These are phyloP conservation scores for Bertia moriformis DNA, from an alignment of 2,329 filamentous ascomycete species.

Conservation along the genomic window DNA sequence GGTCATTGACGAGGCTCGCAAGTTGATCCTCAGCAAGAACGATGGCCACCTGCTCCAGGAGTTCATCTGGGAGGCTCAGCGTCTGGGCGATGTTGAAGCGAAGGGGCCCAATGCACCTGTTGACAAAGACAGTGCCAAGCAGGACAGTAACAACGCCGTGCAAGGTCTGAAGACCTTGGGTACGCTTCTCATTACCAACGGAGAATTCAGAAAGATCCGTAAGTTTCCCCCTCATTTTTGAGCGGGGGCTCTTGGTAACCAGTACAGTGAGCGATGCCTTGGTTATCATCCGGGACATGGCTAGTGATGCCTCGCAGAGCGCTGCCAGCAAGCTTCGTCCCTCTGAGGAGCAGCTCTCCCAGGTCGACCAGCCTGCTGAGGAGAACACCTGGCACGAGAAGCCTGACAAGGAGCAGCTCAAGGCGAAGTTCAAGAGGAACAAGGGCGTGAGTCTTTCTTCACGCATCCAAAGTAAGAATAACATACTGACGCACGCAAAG, in stretches of 20 bases:
- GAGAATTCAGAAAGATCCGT: slow-evolving; percentile 84
- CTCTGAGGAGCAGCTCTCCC: slow-evolving; percentile 57
- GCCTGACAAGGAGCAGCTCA: slow-evolving; percentile 58
- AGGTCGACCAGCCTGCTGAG: slow-evolving; percentile 71
- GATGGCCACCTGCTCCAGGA: slow-evolving; percentile 87
- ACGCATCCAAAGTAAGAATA: slow-evolving; percentile 12
- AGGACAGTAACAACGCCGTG: slow-evolving; percentile 71
- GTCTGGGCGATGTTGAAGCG: slow-evolving; percentile 51
- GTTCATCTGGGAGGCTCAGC: slow-evolving; percentile 86
- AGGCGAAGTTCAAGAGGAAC: slow-evolving; percentile 44
- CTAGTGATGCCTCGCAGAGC: slow-evolving; percentile 73
- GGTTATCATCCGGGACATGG: slow-evolving; percentile 75
- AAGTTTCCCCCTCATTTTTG: slow-evolving; percentile 22
- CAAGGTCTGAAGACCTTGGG: slow-evolving; percentile 79
- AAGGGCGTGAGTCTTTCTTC: slow-evolving; percentile 16
- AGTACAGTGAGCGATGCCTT: slow-evolving; percentile 57
- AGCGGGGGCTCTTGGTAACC: slow-evolving; percentile 6
- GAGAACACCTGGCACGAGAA: slow-evolving; percentile 91
- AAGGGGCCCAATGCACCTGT: slow-evolving; percentile 50
- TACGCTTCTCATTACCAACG: slow-evolving; percentile 82
- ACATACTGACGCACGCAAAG: slow-evolving; percentile 31
- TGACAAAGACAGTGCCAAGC: slow-evolving; percentile 61
- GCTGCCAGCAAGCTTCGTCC: slow-evolving; percentile 65
- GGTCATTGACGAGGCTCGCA: slow-evolving; percentile 73
- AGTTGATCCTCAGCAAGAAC: slow-evolving; percentile 81